phyloP scores from a whole-genome alignment of 208 protist species.

The Tetramitus jugosus region DNA sequence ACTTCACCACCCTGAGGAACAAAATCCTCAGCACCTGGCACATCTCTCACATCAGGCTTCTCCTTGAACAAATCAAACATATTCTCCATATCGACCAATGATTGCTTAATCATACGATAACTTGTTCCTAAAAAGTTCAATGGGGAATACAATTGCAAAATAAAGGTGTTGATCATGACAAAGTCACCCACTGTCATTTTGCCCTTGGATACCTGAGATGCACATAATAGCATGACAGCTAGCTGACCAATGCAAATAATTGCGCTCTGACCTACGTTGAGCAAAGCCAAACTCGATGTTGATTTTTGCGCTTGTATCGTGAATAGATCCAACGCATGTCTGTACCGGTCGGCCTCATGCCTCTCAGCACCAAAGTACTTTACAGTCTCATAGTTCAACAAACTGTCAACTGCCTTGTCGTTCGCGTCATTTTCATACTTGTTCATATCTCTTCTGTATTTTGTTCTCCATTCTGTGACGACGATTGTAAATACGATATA shows the following conservation, averaged over 20 bases:
- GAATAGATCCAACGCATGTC: not conserved
- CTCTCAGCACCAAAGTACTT: not conserved
- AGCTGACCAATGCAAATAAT: not conserved
- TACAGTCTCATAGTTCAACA: constrained; percentile 16
- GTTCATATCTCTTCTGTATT: constrained; percentile 7
- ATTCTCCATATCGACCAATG: constrained; percentile 85
- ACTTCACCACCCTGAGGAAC: not conserved
- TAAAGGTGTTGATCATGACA: constrained; percentile 79
- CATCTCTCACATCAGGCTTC: not conserved
- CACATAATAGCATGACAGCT: not conserved
- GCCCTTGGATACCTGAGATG: constrained; percentile 48
- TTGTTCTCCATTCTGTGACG: constrained; percentile 20
- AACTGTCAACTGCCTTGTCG: constrained; percentile 8
- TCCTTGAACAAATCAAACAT: constrained; percentile 77
- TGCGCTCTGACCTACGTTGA: not conserved
- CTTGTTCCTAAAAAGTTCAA: constrained; percentile 82
- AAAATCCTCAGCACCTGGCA: not conserved
- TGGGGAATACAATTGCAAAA: constrained; percentile 86
- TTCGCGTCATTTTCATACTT: not conserved
- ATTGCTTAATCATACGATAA: constrained; percentile 80
- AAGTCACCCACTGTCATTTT: constrained; percentile 80
- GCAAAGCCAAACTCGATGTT: not conserved
- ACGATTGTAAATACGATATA: constrained; percentile 9
- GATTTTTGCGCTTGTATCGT: not conserved
- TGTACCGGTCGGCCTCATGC: not conserved